Percentiles rank a stretch among this genome's conserved stretches.
These are phyloP conservation scores for Lathyrus oleraceus DNA, from an alignment of 306 rosid species.

Conservation along the genomic window DNA sequence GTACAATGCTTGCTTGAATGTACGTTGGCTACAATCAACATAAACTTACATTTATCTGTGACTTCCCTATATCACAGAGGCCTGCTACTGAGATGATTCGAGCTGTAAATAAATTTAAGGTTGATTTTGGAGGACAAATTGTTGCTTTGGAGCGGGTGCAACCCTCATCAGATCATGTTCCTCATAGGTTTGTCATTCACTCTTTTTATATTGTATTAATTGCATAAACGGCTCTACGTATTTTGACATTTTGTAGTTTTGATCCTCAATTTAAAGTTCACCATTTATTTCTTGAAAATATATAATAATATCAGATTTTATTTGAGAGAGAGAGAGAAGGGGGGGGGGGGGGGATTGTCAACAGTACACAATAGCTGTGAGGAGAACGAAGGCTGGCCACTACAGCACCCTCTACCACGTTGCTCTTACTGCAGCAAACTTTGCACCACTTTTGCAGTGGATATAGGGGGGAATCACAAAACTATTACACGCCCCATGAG, in stretches of 20 bases:
- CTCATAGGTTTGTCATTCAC: conserved; percentile 64
- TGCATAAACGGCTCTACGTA: background rate
- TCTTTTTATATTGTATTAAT: conserved; percentile 1
- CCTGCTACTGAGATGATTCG: conserved; percentile 88
- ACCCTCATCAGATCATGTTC: conserved; percentile 96
- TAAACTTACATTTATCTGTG: conserved; percentile 19
- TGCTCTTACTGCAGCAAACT: too few species aligned
- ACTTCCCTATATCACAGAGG: conserved; percentile 47
- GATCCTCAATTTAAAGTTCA: background rate
- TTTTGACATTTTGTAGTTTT: conserved; percentile 22
- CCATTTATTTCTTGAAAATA: background rate
- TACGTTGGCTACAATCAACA: conserved; percentile 16
- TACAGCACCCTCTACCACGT: background rate
- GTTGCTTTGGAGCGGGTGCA: conserved; percentile 94
- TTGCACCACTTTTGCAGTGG: background rate
- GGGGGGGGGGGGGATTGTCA: background rate
- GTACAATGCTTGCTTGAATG: conserved; percentile 25
- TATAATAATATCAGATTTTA: background rate
- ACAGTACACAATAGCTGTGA: background rate
- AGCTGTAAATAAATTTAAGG: conserved; percentile 88
- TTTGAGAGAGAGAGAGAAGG: too few species aligned
- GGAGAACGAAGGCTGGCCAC: background rate
- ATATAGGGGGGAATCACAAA: background rate
- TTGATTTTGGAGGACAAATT: conserved; percentile 88
- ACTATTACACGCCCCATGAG: background rate